phyloP scores from a whole-genome alignment of 306 rosid genomes.

The Trichosanthes cucumerina region DNA sequence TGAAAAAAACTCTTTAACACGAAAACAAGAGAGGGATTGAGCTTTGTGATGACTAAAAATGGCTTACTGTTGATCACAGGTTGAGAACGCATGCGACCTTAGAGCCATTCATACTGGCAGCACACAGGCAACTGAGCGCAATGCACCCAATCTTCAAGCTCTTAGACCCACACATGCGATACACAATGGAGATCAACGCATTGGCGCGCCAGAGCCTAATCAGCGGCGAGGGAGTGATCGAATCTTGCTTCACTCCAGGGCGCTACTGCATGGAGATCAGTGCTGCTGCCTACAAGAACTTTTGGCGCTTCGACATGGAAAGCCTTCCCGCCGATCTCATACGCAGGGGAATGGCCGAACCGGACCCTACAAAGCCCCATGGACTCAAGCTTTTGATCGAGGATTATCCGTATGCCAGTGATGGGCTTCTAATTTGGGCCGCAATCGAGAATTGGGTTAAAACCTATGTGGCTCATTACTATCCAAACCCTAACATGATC shows the following conservation, averaged over 20 bases:
- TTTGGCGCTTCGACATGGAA: constrained; percentile 84
- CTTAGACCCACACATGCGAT: constrained; percentile 94
- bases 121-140: constrained; percentile 84
- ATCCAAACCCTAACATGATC: constrained; percentile 44
- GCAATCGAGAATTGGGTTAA: constrained; percentile 76
- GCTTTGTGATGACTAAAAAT: background rate
- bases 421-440: constrained; percentile 78
- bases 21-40: background rate
- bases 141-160: constrained; percentile 87
- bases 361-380: constrained; percentile 74
- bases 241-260: constrained; percentile 85
- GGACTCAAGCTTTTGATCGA: constrained; percentile 62
- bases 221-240: constrained; percentile 65
- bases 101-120: constrained; percentile 81
- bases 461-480: constrained; percentile 62
- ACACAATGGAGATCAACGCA: constrained; percentile 74
- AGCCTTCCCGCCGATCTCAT: constrained; percentile 82
- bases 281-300: constrained; percentile 61
- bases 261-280: constrained; percentile 78
- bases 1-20: background rate
- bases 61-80: constrained; percentile 27
- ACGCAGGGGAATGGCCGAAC: constrained; percentile 80
- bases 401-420: constrained; percentile 87
- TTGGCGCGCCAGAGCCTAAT: constrained; percentile 65
- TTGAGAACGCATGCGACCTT: constrained; percentile 66